Evolutionary conservation across 2,329 filamentous ascomycete genomes (phyloP), one percentile per base, ranked within the genome.

Genomic region (Apiospora phragmitis): DNA sequence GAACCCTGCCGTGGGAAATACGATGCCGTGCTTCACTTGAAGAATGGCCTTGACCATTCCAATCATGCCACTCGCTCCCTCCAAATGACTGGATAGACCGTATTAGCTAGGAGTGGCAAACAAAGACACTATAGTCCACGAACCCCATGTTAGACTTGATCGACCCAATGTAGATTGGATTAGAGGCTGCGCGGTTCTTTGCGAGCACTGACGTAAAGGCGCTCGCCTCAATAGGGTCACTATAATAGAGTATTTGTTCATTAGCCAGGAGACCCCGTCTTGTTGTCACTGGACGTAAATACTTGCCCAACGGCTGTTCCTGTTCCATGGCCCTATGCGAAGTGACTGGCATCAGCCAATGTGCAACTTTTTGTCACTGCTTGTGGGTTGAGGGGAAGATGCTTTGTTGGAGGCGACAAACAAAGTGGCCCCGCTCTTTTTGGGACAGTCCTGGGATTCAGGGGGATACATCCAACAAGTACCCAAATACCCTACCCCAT

Each of bases 1-100:
- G 65, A 84, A 85, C 49, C 83, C 80, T 43, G 75, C 76, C 71
- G 83, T 85, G 2, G 84, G 82, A 11, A 82, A 78, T 21, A 85
- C 80, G 21, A 83, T 78, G 0, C 81, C 81, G 49, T 81, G 80
- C 71, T 85, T 83, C 3, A 86, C 72, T 74, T 83, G 69, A 14
- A 81, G 70, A 12, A 77, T 74, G 4, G 75, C 72, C 71, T 82
- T 82, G 69, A 82, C 77, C 35, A 81, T 69, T 8, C 76, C 77
- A 1, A 78, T 73, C 38, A 81, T 74, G 24, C 80, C 80, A 67
- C 76, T 78, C 9, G 76, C 78, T 24, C 76, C 77, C 70, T 81
- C 80, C 14, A 77, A 72, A 70, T 82, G 80, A 8, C 80, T 76
- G 69, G 29, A 26, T 3, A 49, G 6, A 26, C 67, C 29, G 32